Conservation (phyloP, 768 basidiomycete species). For the Holtermannia corniformis region DNA sequence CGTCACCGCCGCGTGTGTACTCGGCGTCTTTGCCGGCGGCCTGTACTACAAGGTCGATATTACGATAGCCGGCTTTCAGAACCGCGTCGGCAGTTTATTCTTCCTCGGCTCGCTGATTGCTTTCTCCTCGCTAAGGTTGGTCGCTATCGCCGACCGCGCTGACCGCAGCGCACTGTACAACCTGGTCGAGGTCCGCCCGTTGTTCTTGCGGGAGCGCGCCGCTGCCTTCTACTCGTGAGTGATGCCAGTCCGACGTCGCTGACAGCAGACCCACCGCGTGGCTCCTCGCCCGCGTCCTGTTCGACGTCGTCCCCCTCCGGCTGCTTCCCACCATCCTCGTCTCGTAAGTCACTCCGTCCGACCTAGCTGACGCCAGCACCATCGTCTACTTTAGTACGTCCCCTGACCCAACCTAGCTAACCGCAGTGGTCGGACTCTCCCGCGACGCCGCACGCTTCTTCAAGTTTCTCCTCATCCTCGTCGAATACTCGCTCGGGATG, state of each 20-base stretch:
- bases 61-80: slow-evolving; percentile 84
- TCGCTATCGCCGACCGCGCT: not conserved
- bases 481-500: slow-evolving; percentile 73
- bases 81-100: slow-evolving; percentile 81
- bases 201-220: slow-evolving; percentile 85
- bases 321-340: slow-evolving; percentile 82
- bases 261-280: slow-evolving; percentile 67
- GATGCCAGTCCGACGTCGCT: not conserved
- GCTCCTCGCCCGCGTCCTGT: slow-evolving; percentile 76
- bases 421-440: slow-evolving; percentile 67
- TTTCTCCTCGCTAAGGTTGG: slow-evolving; percentile 64
- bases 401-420: not conserved
- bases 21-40: slow-evolving; percentile 85
- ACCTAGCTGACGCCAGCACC: slow-evolving; percentile 37
- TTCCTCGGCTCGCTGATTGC: slow-evolving; percentile 88
- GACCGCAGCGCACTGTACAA: slow-evolving; percentile 65
- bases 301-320: slow-evolving; percentile 81
- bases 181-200: slow-evolving; percentile 66
- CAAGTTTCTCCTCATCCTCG: slow-evolving; percentile 86
- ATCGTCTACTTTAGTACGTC: slow-evolving; percentile 46
- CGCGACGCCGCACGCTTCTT: slow-evolving; percentile 72
- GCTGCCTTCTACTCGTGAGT: slow-evolving; percentile 71
- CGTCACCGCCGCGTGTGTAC: slow-evolving; percentile 54
- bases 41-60: slow-evolving; percentile 70
- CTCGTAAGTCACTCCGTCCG: slow-evolving; percentile 34